Conservation (phyloP, 495 filamentous ascomycete species). For the Tetracladium marchalianum region DNA sequence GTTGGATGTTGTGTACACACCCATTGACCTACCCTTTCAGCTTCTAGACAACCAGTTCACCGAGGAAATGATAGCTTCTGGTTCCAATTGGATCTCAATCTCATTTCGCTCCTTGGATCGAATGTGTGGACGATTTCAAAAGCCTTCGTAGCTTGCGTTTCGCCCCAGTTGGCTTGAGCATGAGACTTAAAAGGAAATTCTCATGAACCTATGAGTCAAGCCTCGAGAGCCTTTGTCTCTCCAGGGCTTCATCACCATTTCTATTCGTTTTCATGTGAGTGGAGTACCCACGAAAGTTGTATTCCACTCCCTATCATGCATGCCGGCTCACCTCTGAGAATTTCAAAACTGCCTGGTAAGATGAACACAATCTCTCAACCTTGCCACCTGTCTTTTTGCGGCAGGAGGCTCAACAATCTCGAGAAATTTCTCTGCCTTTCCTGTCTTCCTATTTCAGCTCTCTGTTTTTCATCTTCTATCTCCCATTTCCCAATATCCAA, state of each 20-base stretch:
- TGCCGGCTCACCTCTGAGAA: too few species aligned
- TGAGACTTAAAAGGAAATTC: constrained; percentile 32
- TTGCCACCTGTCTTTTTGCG: too few species aligned
- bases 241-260: constrained; percentile 26
- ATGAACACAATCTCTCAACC: too few species aligned
- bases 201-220: too few species aligned
- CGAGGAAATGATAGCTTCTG: constrained; percentile 41
- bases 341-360: too few species aligned
- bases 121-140: constrained; percentile 53
- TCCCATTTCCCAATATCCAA: too few species aligned
- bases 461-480: too few species aligned
- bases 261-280: constrained; percentile 57
- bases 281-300: constrained; percentile 47
- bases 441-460: too few species aligned
- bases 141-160: constrained; percentile 55
- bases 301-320: too few species aligned
- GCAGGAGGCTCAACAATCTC: too few species aligned
- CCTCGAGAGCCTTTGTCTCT: constrained; percentile 1
- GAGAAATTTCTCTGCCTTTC: too few species aligned
- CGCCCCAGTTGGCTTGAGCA: constrained; percentile 53
- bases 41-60: not conserved
- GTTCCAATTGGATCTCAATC: constrained; percentile 55
- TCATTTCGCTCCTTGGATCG: constrained; percentile 39
- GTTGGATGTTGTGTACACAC: constrained; percentile 34
- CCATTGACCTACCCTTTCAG: constrained; percentile 6